phyloP scores from a whole-genome alignment of 2,329 filamentous ascomycete genomes.

The Pestalotiopsis sp. region DNA sequence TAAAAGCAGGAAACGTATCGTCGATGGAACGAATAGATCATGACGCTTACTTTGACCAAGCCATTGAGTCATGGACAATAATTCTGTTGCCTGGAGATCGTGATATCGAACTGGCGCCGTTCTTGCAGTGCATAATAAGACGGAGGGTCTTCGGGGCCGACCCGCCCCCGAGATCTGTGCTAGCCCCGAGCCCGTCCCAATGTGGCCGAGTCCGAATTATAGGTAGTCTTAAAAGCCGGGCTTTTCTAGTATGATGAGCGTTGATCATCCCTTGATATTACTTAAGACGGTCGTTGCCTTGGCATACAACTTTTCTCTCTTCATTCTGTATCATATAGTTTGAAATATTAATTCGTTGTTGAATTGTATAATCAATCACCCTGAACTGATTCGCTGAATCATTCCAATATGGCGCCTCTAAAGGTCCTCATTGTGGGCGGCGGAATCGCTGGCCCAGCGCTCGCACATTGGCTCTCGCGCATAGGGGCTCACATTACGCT shows the following conservation, averaged over 20 bases:
- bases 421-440: slow-evolving; percentile 18
- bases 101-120: background rate
- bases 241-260: too few relatives aligned
- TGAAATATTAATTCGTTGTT: too few relatives aligned
- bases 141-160: background rate
- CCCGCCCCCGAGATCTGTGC: background rate
- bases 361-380: too few relatives aligned
- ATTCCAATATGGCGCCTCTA: background rate
- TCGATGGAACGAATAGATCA: background rate
- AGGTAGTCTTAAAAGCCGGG: too few relatives aligned
- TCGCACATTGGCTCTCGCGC: slow-evolving; percentile 27
- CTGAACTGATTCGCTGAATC: too few relatives aligned
- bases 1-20: background rate
- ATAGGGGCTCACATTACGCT: slow-evolving; percentile 25
- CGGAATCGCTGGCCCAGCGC: slow-evolving; percentile 27
- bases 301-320: too few relatives aligned
- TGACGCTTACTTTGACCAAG: background rate
- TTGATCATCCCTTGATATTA: too few relatives aligned
- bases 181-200: background rate
- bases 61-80: background rate
- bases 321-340: too few relatives aligned
- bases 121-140: background rate
- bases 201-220: background rate
- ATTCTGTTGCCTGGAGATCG: background rate
- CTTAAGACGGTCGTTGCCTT: too few relatives aligned